Conservation (phyloP, 768 basidiomycete genomes). For the Sistotremastrum niveocremeum region DNA sequence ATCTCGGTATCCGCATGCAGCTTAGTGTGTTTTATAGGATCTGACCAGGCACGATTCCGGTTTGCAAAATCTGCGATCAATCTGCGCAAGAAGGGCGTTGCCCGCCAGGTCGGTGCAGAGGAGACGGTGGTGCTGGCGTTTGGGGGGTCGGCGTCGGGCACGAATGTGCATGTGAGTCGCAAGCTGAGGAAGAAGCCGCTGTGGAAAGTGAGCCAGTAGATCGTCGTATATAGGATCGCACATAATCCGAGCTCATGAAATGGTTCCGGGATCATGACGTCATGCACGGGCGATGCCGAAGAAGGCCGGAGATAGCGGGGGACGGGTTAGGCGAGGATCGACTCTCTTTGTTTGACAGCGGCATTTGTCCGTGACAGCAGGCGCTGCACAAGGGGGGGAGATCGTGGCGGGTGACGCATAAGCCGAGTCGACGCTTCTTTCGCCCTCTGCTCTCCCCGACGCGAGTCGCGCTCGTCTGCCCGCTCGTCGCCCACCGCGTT, state of each 20-base stretch:
- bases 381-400: no score
- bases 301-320: no score
- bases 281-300: no score
- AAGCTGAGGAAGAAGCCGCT: slow-evolving; percentile 95
- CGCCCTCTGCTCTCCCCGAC: no score
- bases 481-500: no score
- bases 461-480: no score
- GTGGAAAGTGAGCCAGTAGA: slow-evolving; percentile 71
- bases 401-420: no score
- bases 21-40: slow-evolving; percentile 29
- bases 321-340: no score
- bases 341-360: no score
- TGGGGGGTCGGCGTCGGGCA: slow-evolving; percentile 36
- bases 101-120: slow-evolving; percentile 57
- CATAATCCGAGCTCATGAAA: no score
- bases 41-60: slow-evolving; percentile 79
- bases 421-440: no score
- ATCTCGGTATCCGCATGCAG: background rate
- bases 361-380: no score
- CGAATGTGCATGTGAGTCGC: slow-evolving; percentile 89
- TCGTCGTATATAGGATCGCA: slow-evolving; percentile 17
- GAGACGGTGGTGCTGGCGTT: slow-evolving; percentile 91
- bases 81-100: slow-evolving; percentile 63
- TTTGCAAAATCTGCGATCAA: slow-evolving; percentile 88
- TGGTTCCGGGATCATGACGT: slow-evolving; percentile 4